A percentile compares a stretch with the other conserved stretches of the same genome.
Evolutionary conservation across 306 rosid species (phyloP).

Genomic region (Sechiopsis laciniata): DNA sequence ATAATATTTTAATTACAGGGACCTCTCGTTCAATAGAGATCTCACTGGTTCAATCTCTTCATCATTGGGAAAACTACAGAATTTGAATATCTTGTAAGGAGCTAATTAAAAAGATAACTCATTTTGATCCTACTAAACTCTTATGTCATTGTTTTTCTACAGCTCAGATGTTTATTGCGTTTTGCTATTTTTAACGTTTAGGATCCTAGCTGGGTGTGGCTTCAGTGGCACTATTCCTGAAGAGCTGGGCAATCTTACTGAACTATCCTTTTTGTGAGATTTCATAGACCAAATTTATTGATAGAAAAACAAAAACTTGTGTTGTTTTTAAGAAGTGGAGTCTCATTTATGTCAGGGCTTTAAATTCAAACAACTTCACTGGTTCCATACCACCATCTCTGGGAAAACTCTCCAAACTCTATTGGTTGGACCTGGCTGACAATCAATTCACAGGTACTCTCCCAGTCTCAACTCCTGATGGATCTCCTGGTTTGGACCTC

Average conservation of each 20-base stretch:
- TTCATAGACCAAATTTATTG: neutral
- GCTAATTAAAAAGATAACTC: slow-evolving; percentile 23
- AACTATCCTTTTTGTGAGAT: slow-evolving; percentile 78
- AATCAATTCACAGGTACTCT: slow-evolving; percentile 61
- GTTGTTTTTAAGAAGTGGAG: neutral
- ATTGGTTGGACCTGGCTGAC: slow-evolving; percentile 84
- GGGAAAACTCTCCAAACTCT: slow-evolving; percentile 80
- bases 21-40: slow-evolving; percentile 57
- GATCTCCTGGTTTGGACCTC: slow-evolving; percentile 65
- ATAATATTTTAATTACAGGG: slow-evolving; percentile 38
- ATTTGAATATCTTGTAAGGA: slow-evolving; percentile 68
- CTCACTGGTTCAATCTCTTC: slow-evolving; percentile 52
- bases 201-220: slow-evolving; percentile 87
- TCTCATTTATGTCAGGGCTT: slow-evolving; percentile 54
- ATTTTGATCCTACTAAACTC: slow-evolving; percentile 12
- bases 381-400: slow-evolving; percentile 73
- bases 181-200: slow-evolving; percentile 29
- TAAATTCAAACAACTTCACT: slow-evolving; percentile 71
- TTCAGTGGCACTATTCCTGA: slow-evolving; percentile 77
- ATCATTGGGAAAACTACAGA: slow-evolving; percentile 39
- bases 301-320: neutral
- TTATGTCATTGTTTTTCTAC: neutral
- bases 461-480: slow-evolving; percentile 55
- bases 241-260: slow-evolving; percentile 64
- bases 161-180: neutral